These are phyloP conservation scores for Scytalidium lignicola DNA, from an alignment of 2,329 filamentous ascomycete genomes.

Conservation along the genomic window DNA sequence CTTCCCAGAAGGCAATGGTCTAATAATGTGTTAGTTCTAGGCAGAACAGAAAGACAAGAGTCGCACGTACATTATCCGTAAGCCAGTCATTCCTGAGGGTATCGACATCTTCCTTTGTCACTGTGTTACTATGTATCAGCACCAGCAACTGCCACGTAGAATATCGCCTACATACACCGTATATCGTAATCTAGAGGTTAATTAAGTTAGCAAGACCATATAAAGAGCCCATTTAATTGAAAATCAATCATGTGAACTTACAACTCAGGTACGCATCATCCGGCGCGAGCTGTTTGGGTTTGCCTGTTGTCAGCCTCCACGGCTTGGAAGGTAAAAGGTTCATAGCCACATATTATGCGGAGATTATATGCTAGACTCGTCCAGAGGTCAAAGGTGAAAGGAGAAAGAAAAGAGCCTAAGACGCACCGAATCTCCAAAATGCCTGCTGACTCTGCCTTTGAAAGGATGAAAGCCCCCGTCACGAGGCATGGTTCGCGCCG, in stretches of 20 bases:
- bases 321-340: slow-evolving; percentile 6
- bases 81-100: slow-evolving; percentile 90
- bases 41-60: slow-evolving; percentile 3
- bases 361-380: neutral
- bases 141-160: slow-evolving; percentile 4
- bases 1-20: slow-evolving; percentile 98
- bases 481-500: slow-evolving; percentile 19
- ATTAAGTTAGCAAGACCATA: slow-evolving; percentile 4
- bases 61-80: slow-evolving; percentile 77
- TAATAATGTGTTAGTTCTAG: slow-evolving; percentile 32
- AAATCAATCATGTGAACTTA: slow-evolving; percentile 35
- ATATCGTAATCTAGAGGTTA: slow-evolving; percentile 54
- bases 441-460: slow-evolving; percentile 43
- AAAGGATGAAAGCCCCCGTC: slow-evolving; percentile 45
- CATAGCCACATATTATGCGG: slow-evolving; percentile 5
- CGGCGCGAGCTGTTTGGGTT: slow-evolving; percentile 41
- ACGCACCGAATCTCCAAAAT: slow-evolving; percentile 45
- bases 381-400: neutral
- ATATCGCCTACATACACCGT: slow-evolving; percentile 45
- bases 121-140: slow-evolving; percentile 38
- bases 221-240: neutral
- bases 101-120: slow-evolving; percentile 85
- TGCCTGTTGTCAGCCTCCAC: slow-evolving; percentile 14
- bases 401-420: slow-evolving; percentile 3
- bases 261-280: slow-evolving; percentile 68